Evolutionary conservation across 345 rosid genomes (phyloP).

Genomic region (Arabidopsis suecica): DNA sequence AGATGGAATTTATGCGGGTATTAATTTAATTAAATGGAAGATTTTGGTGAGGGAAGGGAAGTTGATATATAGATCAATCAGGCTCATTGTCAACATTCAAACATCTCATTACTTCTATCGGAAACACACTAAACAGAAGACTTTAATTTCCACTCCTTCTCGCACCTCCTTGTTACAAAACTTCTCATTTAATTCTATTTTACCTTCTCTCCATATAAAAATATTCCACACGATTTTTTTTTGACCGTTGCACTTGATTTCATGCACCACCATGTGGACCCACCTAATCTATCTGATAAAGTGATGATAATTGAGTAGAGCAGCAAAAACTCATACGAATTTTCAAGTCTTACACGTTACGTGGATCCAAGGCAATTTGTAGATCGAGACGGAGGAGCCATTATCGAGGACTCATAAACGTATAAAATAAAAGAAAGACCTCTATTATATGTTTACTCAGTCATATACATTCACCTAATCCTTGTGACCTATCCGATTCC

Average conservation of each 20-base stretch:
- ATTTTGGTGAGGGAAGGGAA: slow-evolving; percentile 17
- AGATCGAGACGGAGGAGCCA: slow-evolving; percentile 43
- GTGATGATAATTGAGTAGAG: slow-evolving; percentile 43
- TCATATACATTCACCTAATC: slow-evolving; percentile 43
- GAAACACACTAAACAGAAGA: slow-evolving; percentile 24
- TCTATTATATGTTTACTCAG: slow-evolving; percentile 12
- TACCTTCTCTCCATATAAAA: background rate
- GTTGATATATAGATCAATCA: background rate
- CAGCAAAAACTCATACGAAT: slow-evolving; percentile 36
- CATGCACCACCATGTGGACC: slow-evolving; percentile 41
- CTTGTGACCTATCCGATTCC: slow-evolving; percentile 37
- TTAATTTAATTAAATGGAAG: background rate
- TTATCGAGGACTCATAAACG: slow-evolving; percentile 32
- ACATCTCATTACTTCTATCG: slow-evolving; percentile 12
- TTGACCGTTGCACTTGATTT: slow-evolving; percentile 40
- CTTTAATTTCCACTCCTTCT: slow-evolving; percentile 10
- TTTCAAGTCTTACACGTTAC: slow-evolving; percentile 39
- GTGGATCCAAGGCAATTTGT: slow-evolving; percentile 47
- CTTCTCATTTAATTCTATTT: background rate
- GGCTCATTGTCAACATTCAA: slow-evolving; percentile 16
- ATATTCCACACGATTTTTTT: slow-evolving; percentile 7
- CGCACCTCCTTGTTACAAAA: background rate
- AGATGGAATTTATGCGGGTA: slow-evolving; percentile 15
- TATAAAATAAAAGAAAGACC: background rate
- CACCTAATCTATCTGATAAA: slow-evolving; percentile 44